Percentiles rank a stretch among this genome's conserved stretches.
phyloP scores from a whole-genome alignment of 208 protist genomes.

The Leptomonas pyrrhocoris region DNA sequence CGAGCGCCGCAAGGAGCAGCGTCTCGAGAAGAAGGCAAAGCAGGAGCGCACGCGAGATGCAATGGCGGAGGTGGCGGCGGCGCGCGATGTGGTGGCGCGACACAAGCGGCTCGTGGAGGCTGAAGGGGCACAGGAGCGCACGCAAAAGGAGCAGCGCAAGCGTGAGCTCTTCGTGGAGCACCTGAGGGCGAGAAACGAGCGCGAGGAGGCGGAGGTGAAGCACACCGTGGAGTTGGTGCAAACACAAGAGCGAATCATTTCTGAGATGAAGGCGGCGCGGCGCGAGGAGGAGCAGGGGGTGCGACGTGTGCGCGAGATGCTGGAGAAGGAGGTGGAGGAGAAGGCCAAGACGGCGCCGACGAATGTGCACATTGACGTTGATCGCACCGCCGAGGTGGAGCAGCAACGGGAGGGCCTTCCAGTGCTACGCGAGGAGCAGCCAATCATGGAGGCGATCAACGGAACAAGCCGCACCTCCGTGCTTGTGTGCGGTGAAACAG shows the following conservation, averaged over 20 bases:
- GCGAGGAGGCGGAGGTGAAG: constrained; percentile 49
- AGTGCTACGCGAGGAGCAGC: constrained; percentile 88
- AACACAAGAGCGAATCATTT: constrained; percentile 56
- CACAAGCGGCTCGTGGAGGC: constrained; percentile 67
- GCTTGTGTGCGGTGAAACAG: constrained; percentile 98
- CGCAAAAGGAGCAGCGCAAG: constrained; percentile 69
- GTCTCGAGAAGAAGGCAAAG: constrained; percentile 75
- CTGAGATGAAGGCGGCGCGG: constrained; percentile 29
- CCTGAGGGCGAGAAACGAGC: constrained; percentile 48
- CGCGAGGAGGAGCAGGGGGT: constrained; percentile 31
- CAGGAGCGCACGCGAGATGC: constrained; percentile 64
- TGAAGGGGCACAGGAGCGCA: constrained; percentile 45
- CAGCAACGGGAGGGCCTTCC: constrained; percentile 73
- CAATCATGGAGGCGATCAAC: constrained; percentile 91
- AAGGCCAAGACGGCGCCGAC: constrained; percentile 42
- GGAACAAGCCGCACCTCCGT: constrained; percentile 73
- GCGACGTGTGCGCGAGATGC: constrained; percentile 25
- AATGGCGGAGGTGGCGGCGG: constrained; percentile 52
- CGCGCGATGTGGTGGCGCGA: constrained; percentile 54
- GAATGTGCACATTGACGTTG: constrained; percentile 71
- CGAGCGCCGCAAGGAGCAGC: constrained; percentile 58
- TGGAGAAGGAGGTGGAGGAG: constrained; percentile 45
- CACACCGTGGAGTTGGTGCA: constrained; percentile 32
- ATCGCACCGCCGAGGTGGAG: constrained; percentile 62
- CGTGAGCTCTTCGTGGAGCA: constrained; percentile 63